Base-by-base conservation (phyloP, 1,139 yeast species). In the Candida glucosophila region DNA sequence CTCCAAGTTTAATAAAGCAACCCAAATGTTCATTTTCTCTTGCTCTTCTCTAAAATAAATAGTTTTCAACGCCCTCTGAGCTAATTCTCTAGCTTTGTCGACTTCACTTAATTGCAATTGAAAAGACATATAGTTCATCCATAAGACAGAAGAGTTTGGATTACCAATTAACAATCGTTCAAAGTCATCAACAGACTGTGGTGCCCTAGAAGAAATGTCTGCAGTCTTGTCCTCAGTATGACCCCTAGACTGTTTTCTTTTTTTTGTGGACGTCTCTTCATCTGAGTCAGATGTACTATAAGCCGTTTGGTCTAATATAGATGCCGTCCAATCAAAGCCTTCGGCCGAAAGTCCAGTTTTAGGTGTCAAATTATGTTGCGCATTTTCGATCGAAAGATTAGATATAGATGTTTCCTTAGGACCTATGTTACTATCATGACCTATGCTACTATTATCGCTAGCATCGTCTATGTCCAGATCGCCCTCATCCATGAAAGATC, bases 81-180 rank as follows among this genome's bases (percentile, higher is more conserved):
- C 97, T 40, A 90, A 74, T 51, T 83, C 95, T 42, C 98, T 75
- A 8, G 97, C 96, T 55, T 81, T 85, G 29, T 88, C 96, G 33
- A 86, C 63, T 51, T 90, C 98, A 61, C 95, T 81, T 38, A 90
- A 66, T 53, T 88, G 95, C 39, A 90, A 67, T 56, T 86, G 95
- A 80, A 88, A 90, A 3, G 97, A 90, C 96, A 92, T 90, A 55
- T 82, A 90, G 55, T 88, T 85, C 85, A 90, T 88, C 98, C 98
- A 90, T 38, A 86, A 58, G 26, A 88, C 73, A 2, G 98, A 88
- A 3, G 95, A 83, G 58, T 85, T 81, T 29, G 98, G 97, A 46
- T 81, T 80, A 47, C 96, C 94, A 33, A 90, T 71, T 29, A 90
- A 67, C 37, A 90, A 60, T 44, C 98, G 74, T 55, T 90, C 99